A percentile compares a stretch with the other conserved stretches of the same genome.
Conservation (phyloP, 495 filamentous ascomycete genomes). For the Hypomontagnella monticulosa region DNA sequence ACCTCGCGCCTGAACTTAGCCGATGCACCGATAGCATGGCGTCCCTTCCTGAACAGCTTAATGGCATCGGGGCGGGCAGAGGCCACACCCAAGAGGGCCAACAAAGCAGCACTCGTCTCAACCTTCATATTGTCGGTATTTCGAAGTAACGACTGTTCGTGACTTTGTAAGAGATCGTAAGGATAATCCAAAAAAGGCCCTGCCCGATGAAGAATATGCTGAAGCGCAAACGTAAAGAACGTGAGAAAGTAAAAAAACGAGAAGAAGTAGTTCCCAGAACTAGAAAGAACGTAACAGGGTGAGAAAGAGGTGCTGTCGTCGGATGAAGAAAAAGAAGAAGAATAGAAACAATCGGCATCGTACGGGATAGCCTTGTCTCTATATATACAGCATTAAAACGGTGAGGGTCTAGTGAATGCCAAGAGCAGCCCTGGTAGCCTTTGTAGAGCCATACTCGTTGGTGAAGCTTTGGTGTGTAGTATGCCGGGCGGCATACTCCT, state of each 20-base stretch:
- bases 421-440: constrained; percentile 10
- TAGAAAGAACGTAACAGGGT: constrained; percentile 50
- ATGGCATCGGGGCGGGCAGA: constrained; percentile 49
- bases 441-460: constrained; percentile 12
- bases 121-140: constrained; percentile 60
- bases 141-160: constrained; percentile 43
- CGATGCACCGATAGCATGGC: constrained; percentile 21
- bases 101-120: constrained; percentile 48
- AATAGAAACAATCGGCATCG: constrained; percentile 6
- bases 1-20: constrained; percentile 60
- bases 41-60: constrained; percentile 48
- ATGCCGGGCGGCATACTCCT: constrained; percentile 27
- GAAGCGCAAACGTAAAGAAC: constrained; percentile 32
- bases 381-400: constrained; percentile 34
- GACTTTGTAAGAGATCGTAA: constrained; percentile 31
- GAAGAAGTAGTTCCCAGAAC: constrained; percentile 61
- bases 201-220: constrained; percentile 48
- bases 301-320: constrained; percentile 45
- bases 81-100: constrained; percentile 51
- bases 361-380: constrained; percentile 20
- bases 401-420: neutral
- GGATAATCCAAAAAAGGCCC: constrained; percentile 46
- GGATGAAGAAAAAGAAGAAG: constrained; percentile 42
- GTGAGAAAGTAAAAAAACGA: constrained; percentile 39
- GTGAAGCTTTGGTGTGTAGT: constrained; percentile 32